Evolutionary conservation across 768 basidiomycete genomes (phyloP).

Genomic region (Roridomyces roridus): DNA sequence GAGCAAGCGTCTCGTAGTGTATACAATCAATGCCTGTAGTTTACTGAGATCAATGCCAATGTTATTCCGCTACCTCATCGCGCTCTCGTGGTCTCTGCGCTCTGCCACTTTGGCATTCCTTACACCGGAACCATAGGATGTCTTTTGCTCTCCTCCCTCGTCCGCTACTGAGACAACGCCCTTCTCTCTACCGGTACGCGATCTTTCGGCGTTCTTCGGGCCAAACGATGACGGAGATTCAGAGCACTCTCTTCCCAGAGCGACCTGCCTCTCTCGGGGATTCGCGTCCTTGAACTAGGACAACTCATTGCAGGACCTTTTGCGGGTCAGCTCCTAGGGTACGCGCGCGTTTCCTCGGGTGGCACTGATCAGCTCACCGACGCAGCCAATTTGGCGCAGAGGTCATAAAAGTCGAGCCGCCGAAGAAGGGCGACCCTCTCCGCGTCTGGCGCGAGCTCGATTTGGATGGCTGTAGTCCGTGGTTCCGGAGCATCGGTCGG

Average conservation of each 20-base stretch:
- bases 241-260: constrained; percentile 7
- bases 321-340: constrained; percentile 76
- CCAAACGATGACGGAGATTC: too few species aligned
- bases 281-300: constrained; percentile 72
- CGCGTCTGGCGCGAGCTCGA: constrained; percentile 78
- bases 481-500: constrained; percentile 74
- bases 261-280: constrained; percentile 63
- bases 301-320: constrained; percentile 78
- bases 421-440: constrained; percentile 66
- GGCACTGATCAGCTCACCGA: not conserved
- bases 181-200: too few species aligned
- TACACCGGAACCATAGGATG: too few species aligned
- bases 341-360: constrained; percentile 18
- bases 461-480: constrained; percentile 72
- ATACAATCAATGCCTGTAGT: too few species aligned
- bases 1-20: too few species aligned
- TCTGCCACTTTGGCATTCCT: too few species aligned
- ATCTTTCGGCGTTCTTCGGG: too few species aligned
- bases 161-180: too few species aligned
- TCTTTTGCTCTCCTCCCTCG: too few species aligned
- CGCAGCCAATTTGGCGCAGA: constrained; percentile 74
- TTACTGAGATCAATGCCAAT: too few species aligned
- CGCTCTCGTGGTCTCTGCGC: too few species aligned
- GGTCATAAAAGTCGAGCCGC: constrained; percentile 74
- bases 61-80: too few species aligned